Conservation (phyloP, 805 yeast genomes). For the Teunomyces panamensis region DNA sequence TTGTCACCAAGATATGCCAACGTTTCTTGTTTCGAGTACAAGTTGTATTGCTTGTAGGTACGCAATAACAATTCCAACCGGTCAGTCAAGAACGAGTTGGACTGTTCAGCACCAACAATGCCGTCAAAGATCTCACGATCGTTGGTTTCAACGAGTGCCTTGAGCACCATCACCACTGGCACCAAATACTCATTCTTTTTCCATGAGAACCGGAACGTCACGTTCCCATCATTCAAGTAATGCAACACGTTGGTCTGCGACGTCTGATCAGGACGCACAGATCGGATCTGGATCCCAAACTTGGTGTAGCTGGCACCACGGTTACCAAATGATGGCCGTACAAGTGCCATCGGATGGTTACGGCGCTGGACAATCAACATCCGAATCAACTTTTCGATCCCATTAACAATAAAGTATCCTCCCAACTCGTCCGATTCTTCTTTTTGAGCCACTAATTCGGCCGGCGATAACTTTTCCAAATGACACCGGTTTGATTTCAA, state of each 20-base stretch:
- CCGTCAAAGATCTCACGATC: slow-evolving; percentile 97
- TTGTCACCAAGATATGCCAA: slow-evolving; percentile 93
- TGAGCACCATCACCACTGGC: slow-evolving; percentile 88
- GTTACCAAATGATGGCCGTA: slow-evolving; percentile 90
- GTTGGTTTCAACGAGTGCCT: slow-evolving; percentile 84
- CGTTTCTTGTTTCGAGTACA: slow-evolving; percentile 83
- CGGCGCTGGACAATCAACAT: slow-evolving; percentile 98
- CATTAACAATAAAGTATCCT: slow-evolving; percentile 93
- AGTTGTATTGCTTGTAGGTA: slow-evolving; percentile 76
- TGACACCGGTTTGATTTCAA: slow-evolving; percentile 89
- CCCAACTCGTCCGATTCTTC: slow-evolving; percentile 97
- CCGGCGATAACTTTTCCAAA: slow-evolving; percentile 77
- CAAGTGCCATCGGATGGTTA: slow-evolving; percentile 96
- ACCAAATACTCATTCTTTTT: slow-evolving; percentile 91
- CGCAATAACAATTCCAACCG: slow-evolving; percentile 92
- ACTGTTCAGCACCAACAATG: slow-evolving; percentile 82
- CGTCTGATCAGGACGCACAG: slow-evolving; percentile 94
- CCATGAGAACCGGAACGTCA: slow-evolving; percentile 96
- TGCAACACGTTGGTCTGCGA: slow-evolving; percentile 98
- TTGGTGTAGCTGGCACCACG: slow-evolving; percentile 89
- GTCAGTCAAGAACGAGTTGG: slow-evolving; percentile 93
- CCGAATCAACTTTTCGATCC: slow-evolving; percentile 93
- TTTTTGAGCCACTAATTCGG: slow-evolving; percentile 67
- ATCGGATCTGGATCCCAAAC: slow-evolving; percentile 91
- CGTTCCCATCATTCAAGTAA: slow-evolving; percentile 92